phyloP scores from a whole-genome alignment of 2,329 filamentous ascomycete genomes.

The Hypoxylon sp. region DNA sequence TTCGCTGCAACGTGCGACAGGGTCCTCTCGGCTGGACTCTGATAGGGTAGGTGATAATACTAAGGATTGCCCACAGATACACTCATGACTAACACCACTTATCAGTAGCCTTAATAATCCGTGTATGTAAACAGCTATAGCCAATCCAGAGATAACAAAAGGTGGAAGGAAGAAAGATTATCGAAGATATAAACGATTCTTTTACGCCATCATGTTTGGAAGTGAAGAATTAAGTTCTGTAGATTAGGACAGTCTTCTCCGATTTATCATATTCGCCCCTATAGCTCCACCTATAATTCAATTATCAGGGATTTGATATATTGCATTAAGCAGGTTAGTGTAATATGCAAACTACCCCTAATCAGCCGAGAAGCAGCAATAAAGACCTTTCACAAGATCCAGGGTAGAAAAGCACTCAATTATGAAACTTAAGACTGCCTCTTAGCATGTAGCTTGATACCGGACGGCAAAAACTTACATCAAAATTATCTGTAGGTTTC shows the following conservation, averaged over 20 bases:
- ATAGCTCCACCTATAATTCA: neutral
- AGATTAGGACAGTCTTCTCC: neutral
- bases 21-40: constrained; percentile 7
- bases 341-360: neutral
- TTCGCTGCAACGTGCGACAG: constrained; percentile 32
- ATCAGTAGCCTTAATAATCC: constrained; percentile 37
- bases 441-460: too few species aligned
- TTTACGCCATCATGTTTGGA: neutral
- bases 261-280: neutral
- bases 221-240: constrained; percentile 6
- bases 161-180: neutral
- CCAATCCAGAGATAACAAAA: constrained; percentile 18
- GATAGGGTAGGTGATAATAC: constrained; percentile 17
- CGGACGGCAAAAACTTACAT: too few species aligned
- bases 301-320: neutral
- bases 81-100: constrained; percentile 18
- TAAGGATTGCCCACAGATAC: neutral
- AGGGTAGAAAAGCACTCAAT: too few species aligned
- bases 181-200: constrained; percentile 3
- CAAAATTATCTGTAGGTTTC: too few species aligned
- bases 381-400: too few species aligned
- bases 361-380: neutral
- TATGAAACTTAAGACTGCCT: too few species aligned
- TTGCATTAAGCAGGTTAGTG: neutral
- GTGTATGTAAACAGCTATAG: constrained; percentile 22